A percentile compares a stretch with the other conserved stretches of the same genome.
Conservation (phyloP, 78 protist species). For the Monocercomonoides exilis region DNA sequence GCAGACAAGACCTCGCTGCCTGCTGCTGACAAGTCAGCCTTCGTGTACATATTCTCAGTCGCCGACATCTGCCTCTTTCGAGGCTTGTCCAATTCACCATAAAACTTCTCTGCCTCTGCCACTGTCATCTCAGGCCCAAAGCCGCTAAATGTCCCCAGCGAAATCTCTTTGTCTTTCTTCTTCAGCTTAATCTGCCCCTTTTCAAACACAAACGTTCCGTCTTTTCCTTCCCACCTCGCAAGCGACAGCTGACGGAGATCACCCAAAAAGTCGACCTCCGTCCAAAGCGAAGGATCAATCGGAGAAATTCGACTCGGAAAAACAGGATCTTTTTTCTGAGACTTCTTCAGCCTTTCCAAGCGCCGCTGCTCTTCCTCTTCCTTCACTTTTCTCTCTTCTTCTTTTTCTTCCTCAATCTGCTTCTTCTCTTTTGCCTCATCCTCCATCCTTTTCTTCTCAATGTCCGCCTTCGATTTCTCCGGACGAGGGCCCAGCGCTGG, state of each 20-base stretch:
- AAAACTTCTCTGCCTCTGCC: background rate
- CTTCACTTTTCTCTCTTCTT: background rate
- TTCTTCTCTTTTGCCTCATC: background rate
- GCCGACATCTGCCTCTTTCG: background rate
- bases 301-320: no score
- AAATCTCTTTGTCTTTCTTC: background rate
- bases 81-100: background rate
- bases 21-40: no score
- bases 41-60: background rate
- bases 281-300: background rate
- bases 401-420: background rate
- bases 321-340: no score
- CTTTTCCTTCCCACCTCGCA: background rate
- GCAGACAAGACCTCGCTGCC: no score
- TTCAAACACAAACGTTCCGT: background rate
- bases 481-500: background rate
- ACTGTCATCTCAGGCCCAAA: background rate
- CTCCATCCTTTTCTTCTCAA: background rate
- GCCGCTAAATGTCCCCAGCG: background rate
- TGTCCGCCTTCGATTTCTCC: background rate
- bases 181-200: background rate
- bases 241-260: background rate
- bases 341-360: no score
- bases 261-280: background rate
- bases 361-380: no score